These are phyloP conservation scores for Tribonema minus DNA, from an alignment of 108 stramenopile genomes.

Conservation along the genomic window DNA sequence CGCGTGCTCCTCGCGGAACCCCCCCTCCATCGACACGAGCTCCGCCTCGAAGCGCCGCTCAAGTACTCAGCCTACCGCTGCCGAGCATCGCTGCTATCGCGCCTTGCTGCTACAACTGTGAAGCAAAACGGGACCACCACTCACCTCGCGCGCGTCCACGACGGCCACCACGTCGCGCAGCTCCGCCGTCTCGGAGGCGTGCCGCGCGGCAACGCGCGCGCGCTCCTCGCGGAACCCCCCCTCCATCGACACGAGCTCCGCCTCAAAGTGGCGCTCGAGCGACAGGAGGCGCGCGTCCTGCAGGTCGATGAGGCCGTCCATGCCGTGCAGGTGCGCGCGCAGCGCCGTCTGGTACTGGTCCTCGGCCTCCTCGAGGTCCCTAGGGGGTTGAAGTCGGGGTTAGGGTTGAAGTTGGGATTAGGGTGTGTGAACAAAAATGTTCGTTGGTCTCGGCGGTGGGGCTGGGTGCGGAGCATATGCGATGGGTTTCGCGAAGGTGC, in stretches of 20 bases:
- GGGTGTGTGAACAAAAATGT: no score
- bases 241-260: slow-evolving; percentile 51
- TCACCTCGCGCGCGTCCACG: slow-evolving; percentile 46
- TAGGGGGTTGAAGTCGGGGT: no score
- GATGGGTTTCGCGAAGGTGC: no score
- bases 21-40: slow-evolving; percentile 48
- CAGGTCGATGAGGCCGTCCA: slow-evolving; percentile 60
- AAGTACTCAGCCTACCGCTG: no score
- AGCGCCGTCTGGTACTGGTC: slow-evolving; percentile 67
- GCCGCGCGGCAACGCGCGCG: slow-evolving; percentile 47
- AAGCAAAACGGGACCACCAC: no score
- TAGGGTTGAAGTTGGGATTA: no score
- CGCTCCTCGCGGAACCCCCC: slow-evolving; percentile 55
- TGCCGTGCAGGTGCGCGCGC: slow-evolving; percentile 56
- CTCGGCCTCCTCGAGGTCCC: slow-evolving; percentile 57
- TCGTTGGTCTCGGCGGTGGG: no score
- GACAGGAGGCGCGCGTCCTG: slow-evolving; percentile 59
- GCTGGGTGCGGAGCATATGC: no score
- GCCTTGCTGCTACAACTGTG: no score
- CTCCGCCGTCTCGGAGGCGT: slow-evolving; percentile 42
- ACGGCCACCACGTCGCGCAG: slow-evolving; percentile 53
- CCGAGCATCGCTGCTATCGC: no score
- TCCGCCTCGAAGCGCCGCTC: slow-evolving; percentile 63
- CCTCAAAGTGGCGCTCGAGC: slow-evolving; percentile 62
- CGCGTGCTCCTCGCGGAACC: slow-evolving; percentile 55